A percentile compares a stretch with the other conserved stretches of the same genome.
Evolutionary conservation across 768 basidiomycete genomes (phyloP).

Genomic region (Leccinellum rugosiceps): DNA sequence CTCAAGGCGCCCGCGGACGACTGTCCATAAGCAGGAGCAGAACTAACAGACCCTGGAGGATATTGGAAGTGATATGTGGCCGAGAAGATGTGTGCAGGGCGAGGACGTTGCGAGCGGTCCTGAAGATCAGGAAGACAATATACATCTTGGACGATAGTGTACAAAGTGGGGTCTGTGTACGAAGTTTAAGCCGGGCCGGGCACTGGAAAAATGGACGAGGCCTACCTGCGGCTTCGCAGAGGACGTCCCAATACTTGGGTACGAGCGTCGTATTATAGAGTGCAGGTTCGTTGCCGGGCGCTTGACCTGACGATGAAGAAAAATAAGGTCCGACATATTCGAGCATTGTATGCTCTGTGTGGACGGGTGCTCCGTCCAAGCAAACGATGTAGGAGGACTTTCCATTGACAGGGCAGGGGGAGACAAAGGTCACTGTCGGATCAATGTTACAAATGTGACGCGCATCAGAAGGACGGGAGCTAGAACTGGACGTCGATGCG

Average conservation of each 20-base stretch:
- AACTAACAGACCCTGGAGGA: slow-evolving; percentile 11
- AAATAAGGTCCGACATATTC: slow-evolving; percentile 35
- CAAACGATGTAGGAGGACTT: slow-evolving; percentile 56
- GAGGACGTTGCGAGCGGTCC: slow-evolving; percentile 20
- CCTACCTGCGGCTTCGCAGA: slow-evolving; percentile 55
- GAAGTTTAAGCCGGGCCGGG: neutral
- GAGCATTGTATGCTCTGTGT: slow-evolving; percentile 46
- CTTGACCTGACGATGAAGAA: slow-evolving; percentile 23
- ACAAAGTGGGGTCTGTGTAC: slow-evolving; percentile 60
- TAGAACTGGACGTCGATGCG: neutral
- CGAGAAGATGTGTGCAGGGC: slow-evolving; percentile 44
- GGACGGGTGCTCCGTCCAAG: slow-evolving; percentile 45
- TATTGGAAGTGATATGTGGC: slow-evolving; percentile 59
- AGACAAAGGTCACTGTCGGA: slow-evolving; percentile 62
- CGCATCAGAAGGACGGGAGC: slow-evolving; percentile 17
- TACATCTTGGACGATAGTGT: slow-evolving; percentile 66
- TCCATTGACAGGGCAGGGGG: slow-evolving; percentile 45
- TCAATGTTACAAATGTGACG: slow-evolving; percentile 60
- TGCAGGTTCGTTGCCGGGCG: slow-evolving; percentile 29
- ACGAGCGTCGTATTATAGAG: slow-evolving; percentile 61
- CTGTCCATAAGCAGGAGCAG: slow-evolving; percentile 10
- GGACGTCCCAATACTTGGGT: slow-evolving; percentile 62
- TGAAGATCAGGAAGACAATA: slow-evolving; percentile 27
- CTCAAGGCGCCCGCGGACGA: slow-evolving; percentile 11
- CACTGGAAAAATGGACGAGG: neutral